phyloP scores from a whole-genome alignment of 2,329 filamentous ascomycete species.

The Botrytis squamosa region DNA sequence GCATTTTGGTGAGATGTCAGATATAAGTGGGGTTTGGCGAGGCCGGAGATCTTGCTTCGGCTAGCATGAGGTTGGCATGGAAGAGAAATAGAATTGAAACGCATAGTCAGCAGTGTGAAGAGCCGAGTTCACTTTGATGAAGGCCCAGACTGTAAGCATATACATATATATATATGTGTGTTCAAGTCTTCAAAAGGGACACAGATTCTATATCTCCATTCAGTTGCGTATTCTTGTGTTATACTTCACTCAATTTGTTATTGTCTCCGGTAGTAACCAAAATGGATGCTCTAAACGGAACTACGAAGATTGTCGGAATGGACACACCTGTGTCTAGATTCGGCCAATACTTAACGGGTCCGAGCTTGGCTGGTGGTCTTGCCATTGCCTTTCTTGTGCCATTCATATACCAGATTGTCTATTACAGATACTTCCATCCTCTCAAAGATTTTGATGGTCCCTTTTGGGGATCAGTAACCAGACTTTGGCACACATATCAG shows the following conservation, averaged over 20 bases:
- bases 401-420: constrained; percentile 44
- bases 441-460: constrained; percentile 53
- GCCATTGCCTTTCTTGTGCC: not conserved
- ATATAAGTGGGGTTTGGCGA: not conserved
- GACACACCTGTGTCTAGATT: not conserved
- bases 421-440: constrained; percentile 53
- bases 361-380: constrained; percentile 1
- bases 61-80: not conserved
- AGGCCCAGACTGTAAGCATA: not conserved
- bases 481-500: constrained; percentile 52
- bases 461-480: constrained; percentile 54
- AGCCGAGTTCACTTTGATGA: not conserved
- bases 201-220: not conserved
- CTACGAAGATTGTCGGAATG: not conserved
- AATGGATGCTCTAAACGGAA: constrained; percentile 1
- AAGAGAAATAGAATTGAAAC: not conserved
- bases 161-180: not conserved
- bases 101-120: not conserved
- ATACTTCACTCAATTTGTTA: not conserved
- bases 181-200: not conserved
- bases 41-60: not conserved
- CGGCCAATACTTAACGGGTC: not conserved
- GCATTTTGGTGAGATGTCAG: not conserved
- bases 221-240: not conserved
- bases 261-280: not conserved